Conservation (phyloP, 257 asterid genomes). For the Lycium barbarum region DNA sequence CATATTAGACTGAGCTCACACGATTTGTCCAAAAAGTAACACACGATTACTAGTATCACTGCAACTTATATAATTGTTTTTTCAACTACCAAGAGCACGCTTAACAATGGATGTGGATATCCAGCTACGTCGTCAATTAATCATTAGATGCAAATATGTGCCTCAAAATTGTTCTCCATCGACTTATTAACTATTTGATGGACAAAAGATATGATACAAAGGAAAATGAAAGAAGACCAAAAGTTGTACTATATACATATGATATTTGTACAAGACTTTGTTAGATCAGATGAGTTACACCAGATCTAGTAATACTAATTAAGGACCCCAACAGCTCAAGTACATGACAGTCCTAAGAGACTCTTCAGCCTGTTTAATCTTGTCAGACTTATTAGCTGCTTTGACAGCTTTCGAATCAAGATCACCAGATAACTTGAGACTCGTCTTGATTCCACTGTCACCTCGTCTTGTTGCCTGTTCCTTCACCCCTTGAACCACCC, state of each 20-base stretch:
- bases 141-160: too few relatives aligned
- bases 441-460: constrained; percentile 34
- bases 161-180: too few relatives aligned
- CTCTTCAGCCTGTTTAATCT: constrained; percentile 56
- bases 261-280: neutral
- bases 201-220: neutral
- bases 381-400: constrained; percentile 36
- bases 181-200: too few relatives aligned
- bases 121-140: too few relatives aligned
- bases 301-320: neutral
- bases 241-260: neutral
- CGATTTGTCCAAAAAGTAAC: too few relatives aligned
- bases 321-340: constrained; percentile 77
- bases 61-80: too few relatives aligned
- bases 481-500: constrained; percentile 60
- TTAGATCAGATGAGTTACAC: neutral
- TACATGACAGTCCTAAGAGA: constrained; percentile 68
- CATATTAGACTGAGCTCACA: too few relatives aligned
- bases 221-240: neutral
- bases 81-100: too few relatives aligned
- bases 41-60: too few relatives aligned
- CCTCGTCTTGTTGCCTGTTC: constrained; percentile 50
- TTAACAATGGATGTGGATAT: too few relatives aligned
- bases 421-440: constrained; percentile 44
- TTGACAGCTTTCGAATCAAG: constrained; percentile 38